Evolutionary conservation across 2,329 filamentous ascomycete genomes (phyloP).

Genomic region (Penicillium sumatraense): DNA sequence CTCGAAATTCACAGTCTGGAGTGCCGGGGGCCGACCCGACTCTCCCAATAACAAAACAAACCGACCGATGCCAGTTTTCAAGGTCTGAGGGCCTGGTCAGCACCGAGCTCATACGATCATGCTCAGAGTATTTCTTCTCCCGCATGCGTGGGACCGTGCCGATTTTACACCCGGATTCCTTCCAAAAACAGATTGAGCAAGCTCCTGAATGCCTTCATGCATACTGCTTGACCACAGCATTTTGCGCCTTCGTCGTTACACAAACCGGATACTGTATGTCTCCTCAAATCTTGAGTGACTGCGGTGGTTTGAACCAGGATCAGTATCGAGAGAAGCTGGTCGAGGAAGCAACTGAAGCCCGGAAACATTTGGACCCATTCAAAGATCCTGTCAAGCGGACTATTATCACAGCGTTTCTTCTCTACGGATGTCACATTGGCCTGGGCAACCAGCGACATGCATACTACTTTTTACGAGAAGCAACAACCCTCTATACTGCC

Average conservation of each 20-base stretch:
- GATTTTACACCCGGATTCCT: constrained; percentile 26
- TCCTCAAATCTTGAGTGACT: not conserved
- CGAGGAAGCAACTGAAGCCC: constrained; percentile 31
- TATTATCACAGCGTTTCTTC: constrained; percentile 71
- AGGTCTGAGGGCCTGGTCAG: constrained; percentile 11
- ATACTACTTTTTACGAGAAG: constrained; percentile 75
- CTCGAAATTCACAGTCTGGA: not conserved
- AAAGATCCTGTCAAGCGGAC: constrained; percentile 26
- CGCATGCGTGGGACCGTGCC: constrained; percentile 33
- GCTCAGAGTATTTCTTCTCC: constrained; percentile 27
- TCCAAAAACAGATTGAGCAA: constrained; percentile 28
- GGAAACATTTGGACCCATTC: constrained; percentile 24
- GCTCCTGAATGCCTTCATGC: constrained; percentile 20
- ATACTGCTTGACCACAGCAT: constrained; percentile 39
- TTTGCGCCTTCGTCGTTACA: constrained; percentile 42
- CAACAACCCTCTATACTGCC: constrained; percentile 68
- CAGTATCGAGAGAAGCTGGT: constrained; percentile 26
- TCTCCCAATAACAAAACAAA: not conserved
- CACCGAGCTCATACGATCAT: constrained; percentile 13
- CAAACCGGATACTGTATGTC: constrained; percentile 25
- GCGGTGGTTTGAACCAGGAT: not conserved
- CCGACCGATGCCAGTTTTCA: not conserved
- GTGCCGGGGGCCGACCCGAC: too few species aligned
- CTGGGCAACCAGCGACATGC: constrained; percentile 72
- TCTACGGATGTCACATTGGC: constrained; percentile 70